Percentiles rank a stretch among this genome's conserved stretches.
phyloP scores from a whole-genome alignment of 2,329 filamentous ascomycete genomes.

The Neopestalotiopsis sp. region DNA sequence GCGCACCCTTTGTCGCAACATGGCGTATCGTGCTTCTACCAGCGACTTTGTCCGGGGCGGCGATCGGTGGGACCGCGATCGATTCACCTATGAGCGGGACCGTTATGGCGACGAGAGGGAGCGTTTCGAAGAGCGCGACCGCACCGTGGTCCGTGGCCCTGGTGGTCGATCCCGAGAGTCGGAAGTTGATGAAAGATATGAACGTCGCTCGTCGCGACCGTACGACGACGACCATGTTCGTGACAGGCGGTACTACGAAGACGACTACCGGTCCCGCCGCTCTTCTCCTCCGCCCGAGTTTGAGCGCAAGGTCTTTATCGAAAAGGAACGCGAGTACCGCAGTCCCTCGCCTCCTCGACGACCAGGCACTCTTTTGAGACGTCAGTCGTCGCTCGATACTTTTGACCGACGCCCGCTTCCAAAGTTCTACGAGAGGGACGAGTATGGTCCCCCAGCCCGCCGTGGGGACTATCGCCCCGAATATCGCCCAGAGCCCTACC shows the following conservation, averaged over 20 bases:
- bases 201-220: conserved; percentile 46
- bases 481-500: conserved; percentile 49
- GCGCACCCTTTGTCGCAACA: conserved; percentile 20
- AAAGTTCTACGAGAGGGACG: conserved; percentile 55
- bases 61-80: conserved; percentile 61
- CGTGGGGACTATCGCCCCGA: conserved; percentile 57
- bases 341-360: conserved; percentile 59
- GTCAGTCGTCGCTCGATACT: conserved; percentile 89
- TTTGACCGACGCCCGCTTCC: conserved; percentile 76
- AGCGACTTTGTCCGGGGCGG: conserved; percentile 41
- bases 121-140: conserved; percentile 58
- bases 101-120: conserved; percentile 51
- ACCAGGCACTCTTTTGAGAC: conserved; percentile 69
- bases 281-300: conserved; percentile 48
- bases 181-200: conserved; percentile 54
- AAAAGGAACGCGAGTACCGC: conserved; percentile 53
- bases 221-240: conserved; percentile 54
- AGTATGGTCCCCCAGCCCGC: conserved; percentile 54
- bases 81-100: conserved; percentile 50
- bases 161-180: conserved; percentile 46
- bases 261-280: conserved; percentile 47
- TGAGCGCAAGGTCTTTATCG: conserved; percentile 61
- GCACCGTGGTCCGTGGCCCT: conserved; percentile 46
- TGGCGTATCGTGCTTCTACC: conserved; percentile 38
- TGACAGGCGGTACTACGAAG: conserved; percentile 61